These are phyloP conservation scores for Trypanosoma melophagium DNA, from an alignment of 208 protist species.

Conservation along the genomic window DNA sequence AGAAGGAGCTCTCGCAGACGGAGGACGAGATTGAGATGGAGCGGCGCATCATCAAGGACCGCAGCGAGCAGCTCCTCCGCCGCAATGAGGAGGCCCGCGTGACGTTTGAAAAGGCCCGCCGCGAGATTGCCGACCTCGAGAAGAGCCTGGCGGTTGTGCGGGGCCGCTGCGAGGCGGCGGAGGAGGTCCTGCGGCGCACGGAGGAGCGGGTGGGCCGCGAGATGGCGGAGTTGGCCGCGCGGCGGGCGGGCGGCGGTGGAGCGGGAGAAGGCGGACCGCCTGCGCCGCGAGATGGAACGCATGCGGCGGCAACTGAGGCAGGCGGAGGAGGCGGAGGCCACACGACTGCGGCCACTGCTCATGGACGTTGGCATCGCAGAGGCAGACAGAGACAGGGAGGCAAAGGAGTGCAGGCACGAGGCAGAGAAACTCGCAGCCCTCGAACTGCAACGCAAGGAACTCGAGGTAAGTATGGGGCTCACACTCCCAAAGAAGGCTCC, in stretches of 20 bases:
- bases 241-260: constrained; percentile 78
- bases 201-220: constrained; percentile 70
- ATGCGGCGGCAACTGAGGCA: constrained; percentile 76
- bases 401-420: constrained; percentile 74
- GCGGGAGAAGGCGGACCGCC: constrained; percentile 64
- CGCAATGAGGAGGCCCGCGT: constrained; percentile 83
- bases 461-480: constrained; percentile 50
- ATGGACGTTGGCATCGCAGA: constrained; percentile 52
- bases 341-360: constrained; percentile 52
- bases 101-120: constrained; percentile 68
- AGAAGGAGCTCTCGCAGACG: constrained; percentile 77
- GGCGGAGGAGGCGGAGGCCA: constrained; percentile 72
- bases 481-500: not conserved
- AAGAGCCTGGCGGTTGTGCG: constrained; percentile 45
- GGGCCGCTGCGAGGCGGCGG: constrained; percentile 43
- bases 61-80: constrained; percentile 81
- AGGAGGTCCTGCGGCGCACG: constrained; percentile 50
- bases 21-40: constrained; percentile 87
- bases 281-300: constrained; percentile 77
- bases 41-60: constrained; percentile 80
- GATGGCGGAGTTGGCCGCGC: constrained; percentile 49
- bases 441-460: constrained; percentile 63
- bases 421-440: constrained; percentile 69
- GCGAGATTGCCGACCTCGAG: constrained; percentile 74
- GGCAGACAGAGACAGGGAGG: constrained; percentile 57